Evolutionary conservation across 345 rosid species (phyloP).

Genomic region (Eucalyptus grandis): DNA sequence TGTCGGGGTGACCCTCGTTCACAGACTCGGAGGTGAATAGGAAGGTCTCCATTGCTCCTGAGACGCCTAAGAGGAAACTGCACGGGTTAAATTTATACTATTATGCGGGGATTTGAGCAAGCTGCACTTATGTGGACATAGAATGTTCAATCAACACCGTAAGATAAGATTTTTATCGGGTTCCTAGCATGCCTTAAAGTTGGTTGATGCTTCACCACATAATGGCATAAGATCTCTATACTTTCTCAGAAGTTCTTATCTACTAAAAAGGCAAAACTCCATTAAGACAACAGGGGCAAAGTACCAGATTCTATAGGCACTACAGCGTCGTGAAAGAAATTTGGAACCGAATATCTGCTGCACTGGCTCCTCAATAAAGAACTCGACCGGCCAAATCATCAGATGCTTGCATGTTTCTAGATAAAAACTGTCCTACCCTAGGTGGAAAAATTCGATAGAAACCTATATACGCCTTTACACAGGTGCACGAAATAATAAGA

Average conservation of each 20-base stretch:
- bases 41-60: constrained; percentile 25
- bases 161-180: background rate
- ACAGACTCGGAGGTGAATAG: constrained; percentile 39
- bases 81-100: background rate
- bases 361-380: background rate
- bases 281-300: background rate
- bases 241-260: background rate
- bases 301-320: background rate
- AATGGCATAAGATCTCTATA: background rate
- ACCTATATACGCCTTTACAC: background rate
- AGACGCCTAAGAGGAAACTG: background rate
- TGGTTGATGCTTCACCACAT: background rate
- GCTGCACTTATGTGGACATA: background rate
- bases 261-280: background rate
- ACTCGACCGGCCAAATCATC: background rate
- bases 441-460: background rate
- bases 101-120: background rate
- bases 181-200: background rate
- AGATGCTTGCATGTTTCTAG: background rate
- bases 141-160: background rate
- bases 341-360: background rate
- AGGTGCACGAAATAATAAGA: background rate
- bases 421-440: background rate
- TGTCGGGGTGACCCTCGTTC: constrained; percentile 46
- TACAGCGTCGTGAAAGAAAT: background rate